Base-by-base conservation (phyloP, 176 grass and related monocot species). In the Hordeum marinum region DNA sequence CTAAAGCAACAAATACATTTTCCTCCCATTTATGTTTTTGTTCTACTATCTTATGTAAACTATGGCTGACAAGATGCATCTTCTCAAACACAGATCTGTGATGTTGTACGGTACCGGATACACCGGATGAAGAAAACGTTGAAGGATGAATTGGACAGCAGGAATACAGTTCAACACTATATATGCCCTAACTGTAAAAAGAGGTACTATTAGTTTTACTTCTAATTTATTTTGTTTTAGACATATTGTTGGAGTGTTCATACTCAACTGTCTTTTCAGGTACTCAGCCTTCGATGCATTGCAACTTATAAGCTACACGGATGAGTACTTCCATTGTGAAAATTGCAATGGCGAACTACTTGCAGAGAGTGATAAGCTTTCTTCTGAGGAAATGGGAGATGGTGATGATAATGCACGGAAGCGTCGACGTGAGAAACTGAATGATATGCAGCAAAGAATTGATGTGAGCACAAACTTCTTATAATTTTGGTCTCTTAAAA, bases 361-460 rank as follows among this genome's bases (percentile, higher is more conserved):
- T 87, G 93, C 93, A 21, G 93, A 99, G 82, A 99, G 96, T 85
- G 96, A 99, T 75, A 99, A 99, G 62, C 96, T 99, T 83, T 93
- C 96, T 82, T 90, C 96, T 81, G 96, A 98, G 80, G 93, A 98
- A 95, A 92, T 94, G 89, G 96, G 96, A 66, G 96, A 99, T 82
- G 96, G 96, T 17, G 96, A 99, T 86, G 93, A 99, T 73, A 99
- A 93, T 64, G 89, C 83, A 72, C 93, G 90, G 34, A 95, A 83
- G 40, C 82, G 96, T 32, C 72, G 90, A 63, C 90, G 85, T 83
- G 96, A 96, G 84, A 99, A 99, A 84, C 85, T 99, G 70, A 96
- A 94, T 64, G 93, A 94, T 85, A 92, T 99, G 91, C 93, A 92
- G 60, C 89, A 89, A 67, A 96, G 90, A 78, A 92, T 99, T 78